phyloP scores from a whole-genome alignment of 2,329 filamentous ascomycete species.

The Exophiala oligosperma region DNA sequence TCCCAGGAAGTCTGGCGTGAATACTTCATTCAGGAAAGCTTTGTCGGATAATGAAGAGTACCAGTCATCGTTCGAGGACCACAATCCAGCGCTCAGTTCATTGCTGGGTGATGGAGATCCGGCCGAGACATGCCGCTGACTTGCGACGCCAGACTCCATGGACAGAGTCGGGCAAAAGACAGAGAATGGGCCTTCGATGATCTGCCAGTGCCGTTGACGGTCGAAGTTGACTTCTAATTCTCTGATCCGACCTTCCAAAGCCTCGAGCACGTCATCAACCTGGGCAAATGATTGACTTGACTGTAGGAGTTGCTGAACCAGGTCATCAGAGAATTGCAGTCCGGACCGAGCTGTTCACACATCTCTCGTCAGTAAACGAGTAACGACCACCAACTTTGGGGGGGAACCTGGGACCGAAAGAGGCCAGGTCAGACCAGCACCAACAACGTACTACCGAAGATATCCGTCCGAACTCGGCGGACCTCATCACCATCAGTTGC shows the following conservation, averaged over 20 bases:
- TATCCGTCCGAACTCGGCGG: slow-evolving; percentile 7
- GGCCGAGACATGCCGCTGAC: not conserved
- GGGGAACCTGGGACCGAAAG: not conserved
- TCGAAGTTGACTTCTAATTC: not conserved
- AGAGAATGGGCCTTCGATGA: slow-evolving; percentile 3
- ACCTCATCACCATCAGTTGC: not conserved
- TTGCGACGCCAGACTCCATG: not conserved
- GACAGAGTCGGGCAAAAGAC: not conserved
- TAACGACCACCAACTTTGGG: not conserved
- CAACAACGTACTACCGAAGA: slow-evolving; percentile 6
- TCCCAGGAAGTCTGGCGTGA: not conserved
- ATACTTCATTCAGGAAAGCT: not conserved
- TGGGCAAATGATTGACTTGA: not conserved
- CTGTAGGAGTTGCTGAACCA: slow-evolving; percentile 2
- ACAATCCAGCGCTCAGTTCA: not conserved
- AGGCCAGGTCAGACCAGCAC: not conserved
- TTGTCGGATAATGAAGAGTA: not conserved
- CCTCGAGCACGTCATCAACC: not conserved
- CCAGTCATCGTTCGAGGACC: not conserved
- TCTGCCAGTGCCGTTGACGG: not conserved
- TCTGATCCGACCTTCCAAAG: not conserved
- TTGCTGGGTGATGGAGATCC: not conserved
- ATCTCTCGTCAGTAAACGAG: not conserved
- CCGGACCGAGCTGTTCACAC: not conserved
- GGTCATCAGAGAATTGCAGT: slow-evolving; percentile 3